These are phyloP conservation scores for Pythium dissotocum DNA, from an alignment of 352 stramenopile species.

Conservation along the genomic window DNA sequence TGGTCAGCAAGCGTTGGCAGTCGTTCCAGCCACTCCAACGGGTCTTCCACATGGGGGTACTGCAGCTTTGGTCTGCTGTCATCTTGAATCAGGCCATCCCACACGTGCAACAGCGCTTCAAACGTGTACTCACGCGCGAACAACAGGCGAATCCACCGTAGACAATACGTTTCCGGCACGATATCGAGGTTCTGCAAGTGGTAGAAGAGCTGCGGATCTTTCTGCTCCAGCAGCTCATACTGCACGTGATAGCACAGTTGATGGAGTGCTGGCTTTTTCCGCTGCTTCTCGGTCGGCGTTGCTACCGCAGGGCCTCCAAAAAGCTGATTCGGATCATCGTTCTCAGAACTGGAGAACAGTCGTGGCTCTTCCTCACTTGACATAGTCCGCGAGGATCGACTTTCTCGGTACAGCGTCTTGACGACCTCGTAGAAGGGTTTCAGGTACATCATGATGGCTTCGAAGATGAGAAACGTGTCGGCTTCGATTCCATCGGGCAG, in stretches of 20 bases:
- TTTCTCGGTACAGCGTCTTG: conserved; percentile 36
- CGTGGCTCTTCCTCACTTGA: conserved; percentile 22
- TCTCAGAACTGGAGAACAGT: conserved; percentile 33
- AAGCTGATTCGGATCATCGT: conserved; percentile 27
- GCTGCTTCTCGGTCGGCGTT: conserved; percentile 22
- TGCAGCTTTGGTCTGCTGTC: conserved; percentile 31
- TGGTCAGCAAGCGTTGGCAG: conserved; percentile 32
- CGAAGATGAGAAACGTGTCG: conserved; percentile 75
- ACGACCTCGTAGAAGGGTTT: conserved; percentile 80
- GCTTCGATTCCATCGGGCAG: conserved; percentile 53
- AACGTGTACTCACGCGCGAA: conserved; percentile 79
- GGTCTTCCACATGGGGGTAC: conserved; percentile 40
- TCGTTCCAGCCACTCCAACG: conserved; percentile 39
- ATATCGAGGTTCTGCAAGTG: conserved; percentile 82
- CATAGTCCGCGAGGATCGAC: conserved; percentile 1
- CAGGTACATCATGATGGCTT: conserved; percentile 74
- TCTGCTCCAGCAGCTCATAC: conserved; percentile 75
- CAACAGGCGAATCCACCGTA: conserved; percentile 77
- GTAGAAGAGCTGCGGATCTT: conserved; percentile 80
- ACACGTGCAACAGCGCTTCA: conserved; percentile 59
- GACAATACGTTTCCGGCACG: conserved; percentile 77
- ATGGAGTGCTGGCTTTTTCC: conserved; percentile 50
- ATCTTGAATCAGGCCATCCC: conserved; percentile 72
- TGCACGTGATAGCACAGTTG: conserved; percentile 71
- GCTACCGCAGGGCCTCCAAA: conserved; percentile 20